Evolutionary conservation across 768 basidiomycete species (phyloP), one percentile per base, ranked within the genome.

Genomic region (Mycena capillaripes): DNA sequence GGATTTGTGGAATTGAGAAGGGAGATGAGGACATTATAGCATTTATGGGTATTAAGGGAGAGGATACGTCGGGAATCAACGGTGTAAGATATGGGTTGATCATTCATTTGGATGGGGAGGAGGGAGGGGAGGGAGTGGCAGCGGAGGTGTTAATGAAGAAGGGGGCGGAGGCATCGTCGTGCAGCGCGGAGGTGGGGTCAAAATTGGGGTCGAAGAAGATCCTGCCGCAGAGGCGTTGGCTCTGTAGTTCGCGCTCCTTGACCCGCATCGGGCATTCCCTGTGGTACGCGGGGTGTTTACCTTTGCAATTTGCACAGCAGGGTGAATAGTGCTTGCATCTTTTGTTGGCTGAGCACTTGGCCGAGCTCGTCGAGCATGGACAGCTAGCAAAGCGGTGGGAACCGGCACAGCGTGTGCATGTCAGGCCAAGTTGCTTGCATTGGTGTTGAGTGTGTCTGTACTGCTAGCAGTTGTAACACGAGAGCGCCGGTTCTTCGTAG

Each of bases 11-110:
- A 38, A 14, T 57, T 57, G 7, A 57, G 34, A 6, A 57, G n/a
- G n/a, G 56, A 57, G 5, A 30, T 38, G 2, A 57, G 34, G 4
- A 57, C 34, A n/a, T 57, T 38, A 34, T 57, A 38, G 14, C 56
- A 57, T 57, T 57, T 57, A 38, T 57, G 56, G 34, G 29, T 34
- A 19, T 57, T 57, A 16, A 57, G 34, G 6, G 56, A 57, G n/a
- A 57, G 30, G 17, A 38, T 57, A 9, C 34, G 36, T 3, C 34
- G n/a, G 19, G 34, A 17, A 38, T 57, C 56, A n/a, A 40, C 38
- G 38, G 38, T 40, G 38, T 40, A 40, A 16, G 38, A 40, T 40
- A 40, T 40, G n/a, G n/a, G n/a, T n/a, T n/a, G n/a, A n/a, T n/a
- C n/a, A n/a, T n/a, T n/a, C n/a, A n/a, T n/a, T n/a, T n/a, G n/a